Evolutionary conservation across 768 basidiomycete genomes (phyloP), one percentile per base, ranked within the genome.

Genomic region (Lentinula sp.): DNA sequence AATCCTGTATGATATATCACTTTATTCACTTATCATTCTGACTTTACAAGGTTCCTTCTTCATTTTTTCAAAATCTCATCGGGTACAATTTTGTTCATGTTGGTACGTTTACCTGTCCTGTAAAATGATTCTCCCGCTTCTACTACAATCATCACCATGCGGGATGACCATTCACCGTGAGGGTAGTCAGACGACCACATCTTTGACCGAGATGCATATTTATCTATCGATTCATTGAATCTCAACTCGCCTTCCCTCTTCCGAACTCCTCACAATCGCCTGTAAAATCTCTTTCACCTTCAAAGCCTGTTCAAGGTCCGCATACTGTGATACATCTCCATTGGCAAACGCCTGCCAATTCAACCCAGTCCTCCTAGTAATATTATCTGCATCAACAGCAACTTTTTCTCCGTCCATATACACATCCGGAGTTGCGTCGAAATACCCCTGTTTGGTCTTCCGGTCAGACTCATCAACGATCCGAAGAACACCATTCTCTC

Each of bases 371-470:
- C 60, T 66, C 16, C 43, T 57, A 7, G 60, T 43, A 35, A 18
- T 37, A 9, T 9, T 37, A 10, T 43, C 54, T 15, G 43, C 43
- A 28, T 52, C 53, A 12, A 68, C 42, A 23, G 66, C 63, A 3
- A 76, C 66, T 45, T 59, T 60, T 54, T 72, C 66, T 5, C 73
- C 73, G 46, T 77, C 71, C 57, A 77, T 32, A 56, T 64, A 74
- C 49, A 74, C 36, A 15, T 63, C 61, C 32, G 73, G 73, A 33
- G 71, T 65, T 8, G 73, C 63, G 48, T 68, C 61, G 48, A 69
- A 48, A 43, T 68, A 66, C 1, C 62, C 63, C 12, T 49, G 54
- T 4, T 42, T 46, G 32, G 52, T 42, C 18, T 33, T 35, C 15
- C 20, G 12, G 32, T 48, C 48, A 15, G 35, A 41, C 59, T 35